Evolutionary conservation across 129 eudicot species (phyloP).

Genomic region (Logfia minima): DNA sequence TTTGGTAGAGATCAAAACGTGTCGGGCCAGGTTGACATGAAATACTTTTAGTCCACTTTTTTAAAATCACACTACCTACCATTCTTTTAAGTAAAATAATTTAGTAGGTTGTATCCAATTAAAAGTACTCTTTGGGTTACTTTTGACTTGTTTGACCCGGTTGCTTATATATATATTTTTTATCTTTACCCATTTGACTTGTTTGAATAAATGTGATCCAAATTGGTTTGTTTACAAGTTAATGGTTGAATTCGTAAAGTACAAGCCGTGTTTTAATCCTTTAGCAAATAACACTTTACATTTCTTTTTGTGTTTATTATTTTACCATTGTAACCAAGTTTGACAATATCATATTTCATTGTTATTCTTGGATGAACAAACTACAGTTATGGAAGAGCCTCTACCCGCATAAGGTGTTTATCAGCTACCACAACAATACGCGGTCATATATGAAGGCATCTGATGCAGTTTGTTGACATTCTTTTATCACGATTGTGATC

Average conservation of each 20-base stretch:
- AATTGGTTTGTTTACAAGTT: background rate
- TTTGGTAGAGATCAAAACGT: background rate
- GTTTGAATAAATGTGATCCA: background rate
- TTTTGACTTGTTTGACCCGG: background rate
- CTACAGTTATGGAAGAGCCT: conserved; percentile 86
- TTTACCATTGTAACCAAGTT: background rate
- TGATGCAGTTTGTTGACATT: conserved; percentile 25
- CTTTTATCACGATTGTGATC: conserved; percentile 15
- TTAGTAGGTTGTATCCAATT: background rate
- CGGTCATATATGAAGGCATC: conserved; percentile 15
- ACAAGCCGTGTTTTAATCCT: background rate
- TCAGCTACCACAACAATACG: background rate
- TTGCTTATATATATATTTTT: background rate
- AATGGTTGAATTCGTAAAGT: background rate
- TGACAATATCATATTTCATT: conserved; percentile 9
- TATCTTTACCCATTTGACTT: background rate
- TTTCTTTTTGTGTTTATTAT: background rate
- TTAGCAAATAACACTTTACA: background rate
- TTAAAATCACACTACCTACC: background rate
- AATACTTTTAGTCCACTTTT: background rate
- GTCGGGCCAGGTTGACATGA: background rate
- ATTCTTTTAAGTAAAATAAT: background rate
- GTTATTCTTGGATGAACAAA: conserved; percentile 16
- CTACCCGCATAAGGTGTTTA: conserved; percentile 47
- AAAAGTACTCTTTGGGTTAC: background rate